A percentile compares a stretch with the other conserved stretches of the same genome.
phyloP scores from a whole-genome alignment of 768 basidiomycete genomes.

The Pholiota molesta region DNA sequence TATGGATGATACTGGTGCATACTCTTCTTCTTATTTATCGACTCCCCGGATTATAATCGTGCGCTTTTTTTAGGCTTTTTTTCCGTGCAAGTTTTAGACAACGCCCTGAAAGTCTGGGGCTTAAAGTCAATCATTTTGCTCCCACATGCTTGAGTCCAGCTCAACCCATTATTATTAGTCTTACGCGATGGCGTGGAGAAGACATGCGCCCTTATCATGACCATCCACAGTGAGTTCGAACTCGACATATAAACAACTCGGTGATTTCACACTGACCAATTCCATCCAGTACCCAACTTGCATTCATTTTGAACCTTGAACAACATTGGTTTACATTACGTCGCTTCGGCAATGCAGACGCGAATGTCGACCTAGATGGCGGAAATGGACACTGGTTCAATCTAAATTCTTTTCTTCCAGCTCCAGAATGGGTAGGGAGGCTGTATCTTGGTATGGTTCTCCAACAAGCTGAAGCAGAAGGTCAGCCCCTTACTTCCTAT shows the following conservation, averaged over 20 bases:
- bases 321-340: constrained; percentile 92
- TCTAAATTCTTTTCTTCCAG: constrained; percentile 71
- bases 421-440: constrained; percentile 83
- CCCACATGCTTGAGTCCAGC: neutral
- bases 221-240: constrained; percentile 67
- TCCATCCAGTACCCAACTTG: constrained; percentile 62
- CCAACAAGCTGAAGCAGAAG: constrained; percentile 85
- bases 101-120: constrained; percentile 84
- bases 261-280: constrained; percentile 2
- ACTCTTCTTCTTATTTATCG: neutral
- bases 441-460: constrained; percentile 86
- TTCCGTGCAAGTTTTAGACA: constrained; percentile 87
- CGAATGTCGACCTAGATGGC: constrained; percentile 43
- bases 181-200: constrained; percentile 85
- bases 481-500: constrained; percentile 33
- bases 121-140: constrained; percentile 55
- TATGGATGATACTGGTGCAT: constrained; percentile 88
- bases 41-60: neutral
- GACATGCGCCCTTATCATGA: constrained; percentile 77
- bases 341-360: constrained; percentile 64
- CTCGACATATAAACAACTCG: constrained; percentile 13
- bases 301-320: constrained; percentile 83
- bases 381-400: constrained; percentile 85
- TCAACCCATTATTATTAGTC: constrained; percentile 41
- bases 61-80: constrained; percentile 70